Evolutionary conservation across 495 filamentous ascomycete species (phyloP).

Genomic region (Rusavskia elegans): DNA sequence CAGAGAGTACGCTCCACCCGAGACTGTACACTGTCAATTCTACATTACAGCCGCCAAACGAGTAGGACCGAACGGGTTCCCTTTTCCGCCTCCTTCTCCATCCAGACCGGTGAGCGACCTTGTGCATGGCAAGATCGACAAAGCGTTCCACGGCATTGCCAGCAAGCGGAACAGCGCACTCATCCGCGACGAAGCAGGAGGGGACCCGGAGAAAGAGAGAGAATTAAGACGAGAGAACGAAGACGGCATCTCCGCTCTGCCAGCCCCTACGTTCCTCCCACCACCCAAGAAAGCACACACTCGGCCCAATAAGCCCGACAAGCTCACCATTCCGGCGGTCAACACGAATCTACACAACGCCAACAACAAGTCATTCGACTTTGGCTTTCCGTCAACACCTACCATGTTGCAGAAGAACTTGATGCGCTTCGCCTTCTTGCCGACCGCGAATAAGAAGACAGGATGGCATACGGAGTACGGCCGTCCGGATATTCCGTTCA

Average conservation of each 20-base stretch:
- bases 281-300: constrained; percentile 15
- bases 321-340: constrained; percentile 13
- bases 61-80: constrained; percentile 17
- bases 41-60: constrained; percentile 68
- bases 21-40: constrained; percentile 82
- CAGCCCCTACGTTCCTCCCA: constrained; percentile 29
- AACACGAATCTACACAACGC: constrained; percentile 5
- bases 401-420: constrained; percentile 68
- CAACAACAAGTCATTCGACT: constrained; percentile 38
- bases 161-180: constrained; percentile 67
- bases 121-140: constrained; percentile 72
- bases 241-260: constrained; percentile 71
- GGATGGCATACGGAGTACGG: constrained; percentile 88
- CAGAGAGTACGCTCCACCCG: constrained; percentile 65
- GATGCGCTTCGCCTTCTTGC: constrained; percentile 73
- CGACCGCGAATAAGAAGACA: constrained; percentile 47
- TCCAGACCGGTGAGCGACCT: constrained; percentile 43
- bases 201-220: constrained; percentile 61
- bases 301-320: constrained; percentile 11
- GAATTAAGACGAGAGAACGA: constrained; percentile 75
- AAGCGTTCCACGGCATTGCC: constrained; percentile 63
- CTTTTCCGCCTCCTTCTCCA: constrained; percentile 11
- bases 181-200: constrained; percentile 64
- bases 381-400: constrained; percentile 59
- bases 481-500: constrained; percentile 72